A percentile compares a stretch with the other conserved stretches of the same genome.
Evolutionary conservation across 2,329 filamentous ascomycete species (phyloP).

Genomic region (Colletotrichum destructivum): DNA sequence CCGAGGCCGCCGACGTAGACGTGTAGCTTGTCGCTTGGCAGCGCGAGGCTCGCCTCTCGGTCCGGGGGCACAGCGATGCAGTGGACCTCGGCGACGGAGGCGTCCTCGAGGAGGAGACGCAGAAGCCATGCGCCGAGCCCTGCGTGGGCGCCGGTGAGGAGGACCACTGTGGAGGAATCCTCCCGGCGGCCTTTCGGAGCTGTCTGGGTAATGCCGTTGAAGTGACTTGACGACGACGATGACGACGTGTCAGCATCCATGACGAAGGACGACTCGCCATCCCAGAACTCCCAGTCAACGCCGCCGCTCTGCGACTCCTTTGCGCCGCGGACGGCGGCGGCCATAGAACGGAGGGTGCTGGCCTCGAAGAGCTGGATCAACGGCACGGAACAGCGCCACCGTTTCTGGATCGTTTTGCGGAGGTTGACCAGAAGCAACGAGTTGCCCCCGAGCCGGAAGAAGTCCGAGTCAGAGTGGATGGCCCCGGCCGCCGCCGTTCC

Average conservation of each 20-base stretch:
- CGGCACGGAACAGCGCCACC: conserved; percentile 50
- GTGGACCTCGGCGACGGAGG: conserved; percentile 54
- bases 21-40: conserved; percentile 48
- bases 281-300: conserved; percentile 47
- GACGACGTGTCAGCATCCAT: background rate
- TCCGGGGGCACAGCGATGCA: conserved; percentile 57
- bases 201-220: no score
- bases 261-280: conserved; percentile 43
- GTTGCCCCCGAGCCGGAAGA: conserved; percentile 60
- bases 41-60: background rate
- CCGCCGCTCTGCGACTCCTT: conserved; percentile 17
- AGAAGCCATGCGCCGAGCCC: conserved; percentile 59
- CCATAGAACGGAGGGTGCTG: conserved; percentile 58
- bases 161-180: background rate
- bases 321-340: conserved; percentile 47
- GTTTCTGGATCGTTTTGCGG: conserved; percentile 50
- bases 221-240: no score
- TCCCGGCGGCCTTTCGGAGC: no score
- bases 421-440: conserved; percentile 59
- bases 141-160: conserved; percentile 56
- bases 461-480: conserved; percentile 50
- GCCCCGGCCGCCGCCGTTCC: conserved; percentile 12
- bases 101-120: conserved; percentile 50
- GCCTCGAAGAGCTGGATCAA: conserved; percentile 56
- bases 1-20: conserved; percentile 56